A percentile compares a stretch with the other conserved stretches of the same genome.
Evolutionary conservation across 306 rosid species (phyloP).

Genomic region (Erythrophleum fordii): DNA sequence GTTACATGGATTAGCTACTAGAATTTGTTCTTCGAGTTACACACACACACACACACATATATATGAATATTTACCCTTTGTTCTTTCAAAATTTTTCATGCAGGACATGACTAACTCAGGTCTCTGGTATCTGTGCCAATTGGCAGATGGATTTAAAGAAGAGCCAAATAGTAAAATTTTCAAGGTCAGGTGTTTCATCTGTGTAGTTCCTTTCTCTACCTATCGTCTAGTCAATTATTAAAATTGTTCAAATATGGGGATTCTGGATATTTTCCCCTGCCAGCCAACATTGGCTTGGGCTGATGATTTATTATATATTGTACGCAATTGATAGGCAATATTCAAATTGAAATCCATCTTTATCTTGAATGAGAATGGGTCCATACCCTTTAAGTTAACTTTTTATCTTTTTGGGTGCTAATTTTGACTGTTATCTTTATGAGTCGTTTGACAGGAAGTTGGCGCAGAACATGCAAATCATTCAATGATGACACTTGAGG

Average conservation of each 20-base stretch:
- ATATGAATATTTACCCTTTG: not conserved
- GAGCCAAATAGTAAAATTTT: constrained; percentile 30
- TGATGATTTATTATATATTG: not conserved
- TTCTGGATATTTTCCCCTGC: not conserved
- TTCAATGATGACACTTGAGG: constrained; percentile 22
- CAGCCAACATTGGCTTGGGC: not conserved
- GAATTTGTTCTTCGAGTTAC: not conserved
- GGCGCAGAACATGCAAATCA: constrained; percentile 22
- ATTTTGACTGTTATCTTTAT: not conserved
- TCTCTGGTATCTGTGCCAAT: constrained; percentile 43
- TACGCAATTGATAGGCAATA: constrained; percentile 9
- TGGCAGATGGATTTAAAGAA: constrained; percentile 32
- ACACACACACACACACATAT: not conserved
- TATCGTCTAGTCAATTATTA: not conserved
- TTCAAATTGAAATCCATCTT: constrained; percentile 13
- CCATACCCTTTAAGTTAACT: not conserved
- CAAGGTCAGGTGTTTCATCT: constrained; percentile 44
- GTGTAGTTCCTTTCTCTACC: not conserved
- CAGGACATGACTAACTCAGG: constrained; percentile 44
- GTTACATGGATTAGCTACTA: constrained; percentile 7
- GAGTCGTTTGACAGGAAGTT: constrained; percentile 33
- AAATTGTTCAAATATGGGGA: not conserved
- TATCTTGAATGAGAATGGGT: not conserved
- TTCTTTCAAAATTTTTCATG: constrained; percentile 16
- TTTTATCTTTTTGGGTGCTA: not conserved